These are phyloP conservation scores for Huntiella moniliformis DNA, from an alignment of 2,329 filamentous ascomycete genomes.

Conservation along the genomic window DNA sequence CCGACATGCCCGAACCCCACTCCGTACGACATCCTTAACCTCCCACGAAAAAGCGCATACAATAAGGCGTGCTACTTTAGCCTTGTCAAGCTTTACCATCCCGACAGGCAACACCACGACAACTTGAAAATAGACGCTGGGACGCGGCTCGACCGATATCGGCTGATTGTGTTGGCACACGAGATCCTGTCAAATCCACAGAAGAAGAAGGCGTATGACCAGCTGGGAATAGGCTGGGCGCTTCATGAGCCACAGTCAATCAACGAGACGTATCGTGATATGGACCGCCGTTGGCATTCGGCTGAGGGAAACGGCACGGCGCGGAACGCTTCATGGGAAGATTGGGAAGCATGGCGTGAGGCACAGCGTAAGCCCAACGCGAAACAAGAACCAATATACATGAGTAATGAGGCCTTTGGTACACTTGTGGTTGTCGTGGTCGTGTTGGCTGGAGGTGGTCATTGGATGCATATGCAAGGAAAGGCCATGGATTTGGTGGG, in stretches of 20 bases:
- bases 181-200: conserved; percentile 65
- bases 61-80: conserved; percentile 72
- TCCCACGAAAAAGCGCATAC: conserved; percentile 40
- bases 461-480: conserved; percentile 49
- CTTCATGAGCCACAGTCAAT: conserved; percentile 31
- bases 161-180: conserved; percentile 72
- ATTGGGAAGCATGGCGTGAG: conserved; percentile 73
- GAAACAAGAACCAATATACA: conserved; percentile 39
- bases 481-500: conserved; percentile 45
- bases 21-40: conserved; percentile 74
- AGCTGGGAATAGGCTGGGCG: conserved; percentile 64
- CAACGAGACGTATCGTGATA: conserved; percentile 20
- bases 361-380: conserved; percentile 18
- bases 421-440: conserved; percentile 50
- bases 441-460: conserved; percentile 46
- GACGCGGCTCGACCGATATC: conserved; percentile 68
- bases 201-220: conserved; percentile 67
- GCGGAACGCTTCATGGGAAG: conserved; percentile 88
- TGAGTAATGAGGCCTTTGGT: conserved; percentile 65
- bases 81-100: conserved; percentile 90
- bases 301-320: conserved; percentile 26
- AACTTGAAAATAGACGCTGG: background rate
- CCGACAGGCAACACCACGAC: conserved; percentile 38
- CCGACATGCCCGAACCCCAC: conserved; percentile 39
- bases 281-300: conserved; percentile 30